A percentile compares a stretch with the other conserved stretches of the same genome.
These are phyloP conservation scores for Liquidambar formosana DNA, from an alignment of 164 flowering plant genomes.

Conservation along the genomic window DNA sequence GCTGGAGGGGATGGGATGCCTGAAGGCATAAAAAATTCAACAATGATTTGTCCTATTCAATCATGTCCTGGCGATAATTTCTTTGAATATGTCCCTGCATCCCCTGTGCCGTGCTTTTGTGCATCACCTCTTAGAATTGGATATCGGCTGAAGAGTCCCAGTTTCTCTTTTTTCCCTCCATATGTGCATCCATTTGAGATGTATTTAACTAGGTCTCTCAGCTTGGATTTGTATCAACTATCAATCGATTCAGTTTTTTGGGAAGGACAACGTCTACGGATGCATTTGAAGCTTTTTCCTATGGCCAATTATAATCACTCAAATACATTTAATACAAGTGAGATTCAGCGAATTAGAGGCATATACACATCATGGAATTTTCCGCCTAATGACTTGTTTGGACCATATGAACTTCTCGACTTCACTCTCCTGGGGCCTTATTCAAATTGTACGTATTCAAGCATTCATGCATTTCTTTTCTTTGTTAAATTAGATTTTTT, in stretches of 20 bases:
- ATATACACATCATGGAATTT: slow-evolving; percentile 52
- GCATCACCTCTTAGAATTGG: slow-evolving; percentile 63
- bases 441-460: slow-evolving; percentile 36
- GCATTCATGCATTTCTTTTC: neutral
- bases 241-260: slow-evolving; percentile 46
- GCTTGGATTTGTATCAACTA: slow-evolving; percentile 48
- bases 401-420: slow-evolving; percentile 83
- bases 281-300: slow-evolving; percentile 69
- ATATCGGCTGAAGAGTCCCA: slow-evolving; percentile 70
- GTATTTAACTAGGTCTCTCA: slow-evolving; percentile 41
- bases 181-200: slow-evolving; percentile 33
- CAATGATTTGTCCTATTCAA: slow-evolving; percentile 33
- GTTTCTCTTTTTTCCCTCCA: slow-evolving; percentile 60
- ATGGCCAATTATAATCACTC: slow-evolving; percentile 17
- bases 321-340: slow-evolving; percentile 48
- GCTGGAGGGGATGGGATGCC: slow-evolving; percentile 18
- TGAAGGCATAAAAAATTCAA: slow-evolving; percentile 22
- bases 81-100: slow-evolving; percentile 51
- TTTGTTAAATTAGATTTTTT: neutral
- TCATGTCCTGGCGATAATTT: slow-evolving; percentile 48
- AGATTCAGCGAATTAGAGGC: slow-evolving; percentile 47
- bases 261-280: slow-evolving; percentile 76
- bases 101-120: slow-evolving; percentile 57
- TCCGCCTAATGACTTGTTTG: slow-evolving; percentile 48
- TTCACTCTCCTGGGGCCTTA: slow-evolving; percentile 72